Evolutionary conservation across 2,329 filamentous ascomycete species (phyloP).

Genomic region (Fusarium sp.): DNA sequence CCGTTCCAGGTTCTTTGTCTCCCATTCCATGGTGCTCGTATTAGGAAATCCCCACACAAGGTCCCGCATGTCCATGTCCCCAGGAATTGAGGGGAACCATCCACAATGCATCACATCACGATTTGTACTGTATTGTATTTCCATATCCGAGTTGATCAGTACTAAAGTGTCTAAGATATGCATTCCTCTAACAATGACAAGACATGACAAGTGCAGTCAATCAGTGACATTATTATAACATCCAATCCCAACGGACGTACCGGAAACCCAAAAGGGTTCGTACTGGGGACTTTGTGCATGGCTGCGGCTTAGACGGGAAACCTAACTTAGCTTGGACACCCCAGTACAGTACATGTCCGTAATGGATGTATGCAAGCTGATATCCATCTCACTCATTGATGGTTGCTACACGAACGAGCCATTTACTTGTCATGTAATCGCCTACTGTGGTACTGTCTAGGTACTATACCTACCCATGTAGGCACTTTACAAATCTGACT

Average conservation of each 20-base stretch:
- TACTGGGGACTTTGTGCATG: not conserved
- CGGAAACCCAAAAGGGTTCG: not conserved
- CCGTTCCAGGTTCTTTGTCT: constrained; percentile 14
- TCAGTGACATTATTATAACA: not conserved
- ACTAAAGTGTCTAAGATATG: constrained; percentile 7
- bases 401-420: constrained; percentile 1
- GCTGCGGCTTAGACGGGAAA: constrained; percentile 1
- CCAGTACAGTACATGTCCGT: not conserved
- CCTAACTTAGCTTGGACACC: not conserved
- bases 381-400: not conserved
- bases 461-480: not conserved
- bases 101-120: not conserved
- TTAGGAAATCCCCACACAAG: constrained; percentile 30
- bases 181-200: constrained; percentile 4
- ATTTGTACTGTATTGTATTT: not conserved
- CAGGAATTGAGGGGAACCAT: constrained; percentile 12
- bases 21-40: constrained; percentile 28
- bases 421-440: not conserved
- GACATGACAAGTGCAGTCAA: not conserved
- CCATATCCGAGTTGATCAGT: not conserved
- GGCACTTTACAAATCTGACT: not conserved
- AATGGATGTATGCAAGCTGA: not conserved
- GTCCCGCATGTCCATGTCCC: not conserved
- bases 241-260: not conserved
- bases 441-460: not conserved